Evolutionary conservation across 2,329 filamentous ascomycete genomes (phyloP), one percentile per base, ranked within the genome.

Genomic region (Coniochaeta ligniaria): DNA sequence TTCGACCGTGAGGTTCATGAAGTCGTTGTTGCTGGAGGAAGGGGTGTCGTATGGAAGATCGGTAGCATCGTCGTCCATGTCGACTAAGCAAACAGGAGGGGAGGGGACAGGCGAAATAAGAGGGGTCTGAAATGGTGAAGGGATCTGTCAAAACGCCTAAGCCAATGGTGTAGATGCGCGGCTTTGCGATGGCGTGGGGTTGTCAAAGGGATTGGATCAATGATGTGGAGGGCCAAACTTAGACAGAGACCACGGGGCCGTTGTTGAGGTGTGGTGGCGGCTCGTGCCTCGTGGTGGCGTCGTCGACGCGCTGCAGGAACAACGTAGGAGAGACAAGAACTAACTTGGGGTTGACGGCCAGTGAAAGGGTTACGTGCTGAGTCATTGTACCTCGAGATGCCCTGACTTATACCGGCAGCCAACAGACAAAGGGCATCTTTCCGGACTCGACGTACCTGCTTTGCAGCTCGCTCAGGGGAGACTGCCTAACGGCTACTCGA

Each of bases 1-100:
- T 24, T 59, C 33, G n/a, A 22, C 38, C 22, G 67, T 68, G 50
- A 70, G 64, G 61, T 67, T 69, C 68, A 69, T 69, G 60, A 65
- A 64, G 63, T 62, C 61, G 31, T 57, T 33, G 31, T 61, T 45
- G 22, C 35, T 54, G 43, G 38, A 35, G 20, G 31, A 47, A 45
- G 47, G 17, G 38, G 35, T 54, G 50, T 33, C 35, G 52, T 26
- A 26, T 47, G 55, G 36, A 26, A 57, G 55, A 9, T 41, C 55
- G 33, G 20, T 5, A 33, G 7, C 36, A 57, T 57, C 11, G 33
- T 43, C 55, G 35, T 43, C 55, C 55, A 57, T 57, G 14, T 20
- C 33, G 36, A 31, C 47, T 12, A 12, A 43, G 14, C 20, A 43
- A 17, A 57, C 26, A 9, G 24, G 7, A n/a, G 20, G 12, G 55